A percentile compares a stretch with the other conserved stretches of the same genome.
Evolutionary conservation across 2,329 filamentous ascomycete species (phyloP).

Genomic region (Blumeriella jaapii): DNA sequence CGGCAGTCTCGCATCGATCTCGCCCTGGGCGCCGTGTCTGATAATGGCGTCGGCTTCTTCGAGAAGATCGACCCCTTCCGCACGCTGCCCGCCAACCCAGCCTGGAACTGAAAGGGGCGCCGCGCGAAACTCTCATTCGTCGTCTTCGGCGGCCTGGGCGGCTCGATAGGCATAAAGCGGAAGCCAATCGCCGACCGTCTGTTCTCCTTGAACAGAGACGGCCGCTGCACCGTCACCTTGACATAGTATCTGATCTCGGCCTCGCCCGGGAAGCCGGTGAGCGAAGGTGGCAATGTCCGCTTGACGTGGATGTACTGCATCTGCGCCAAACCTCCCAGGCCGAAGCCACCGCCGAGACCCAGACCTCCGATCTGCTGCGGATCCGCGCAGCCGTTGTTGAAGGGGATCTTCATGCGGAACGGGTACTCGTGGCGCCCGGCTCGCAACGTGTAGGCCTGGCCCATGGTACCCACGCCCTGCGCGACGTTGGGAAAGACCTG

Average conservation of each 20-base stretch:
- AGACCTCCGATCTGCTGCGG: conserved; percentile 37
- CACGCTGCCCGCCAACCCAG: conserved; percentile 26
- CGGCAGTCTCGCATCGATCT: conserved; percentile 67
- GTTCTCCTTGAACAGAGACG: conserved; percentile 83
- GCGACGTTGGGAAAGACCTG: conserved; percentile 51
- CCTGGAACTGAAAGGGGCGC: conserved; percentile 49
- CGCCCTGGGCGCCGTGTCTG: conserved; percentile 51
- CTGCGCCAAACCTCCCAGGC: conserved; percentile 52
- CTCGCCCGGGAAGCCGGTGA: conserved; percentile 75
- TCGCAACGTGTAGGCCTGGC: conserved; percentile 45
- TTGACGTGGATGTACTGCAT: conserved; percentile 62
- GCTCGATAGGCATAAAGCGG: conserved; percentile 88
- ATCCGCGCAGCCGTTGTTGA: conserved; percentile 55
- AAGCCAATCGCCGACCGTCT: conserved; percentile 58
- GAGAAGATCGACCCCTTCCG: conserved; percentile 24
- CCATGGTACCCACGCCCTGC: conserved; percentile 23
- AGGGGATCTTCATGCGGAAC: conserved; percentile 65
- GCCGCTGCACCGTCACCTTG: conserved; percentile 89
- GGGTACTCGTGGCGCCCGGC: conserved; percentile 65
- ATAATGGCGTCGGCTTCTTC: conserved; percentile 20
- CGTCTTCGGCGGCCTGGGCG: conserved; percentile 55
- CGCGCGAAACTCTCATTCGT: conserved; percentile 77
- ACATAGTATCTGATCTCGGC: conserved; percentile 91
- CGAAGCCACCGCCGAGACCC: conserved; percentile 44
- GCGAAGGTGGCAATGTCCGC: conserved; percentile 75